A percentile compares a stretch with the other conserved stretches of the same genome.
Conservation (phyloP, 208 protist genomes). For the Jaenimonas drosophilae region DNA sequence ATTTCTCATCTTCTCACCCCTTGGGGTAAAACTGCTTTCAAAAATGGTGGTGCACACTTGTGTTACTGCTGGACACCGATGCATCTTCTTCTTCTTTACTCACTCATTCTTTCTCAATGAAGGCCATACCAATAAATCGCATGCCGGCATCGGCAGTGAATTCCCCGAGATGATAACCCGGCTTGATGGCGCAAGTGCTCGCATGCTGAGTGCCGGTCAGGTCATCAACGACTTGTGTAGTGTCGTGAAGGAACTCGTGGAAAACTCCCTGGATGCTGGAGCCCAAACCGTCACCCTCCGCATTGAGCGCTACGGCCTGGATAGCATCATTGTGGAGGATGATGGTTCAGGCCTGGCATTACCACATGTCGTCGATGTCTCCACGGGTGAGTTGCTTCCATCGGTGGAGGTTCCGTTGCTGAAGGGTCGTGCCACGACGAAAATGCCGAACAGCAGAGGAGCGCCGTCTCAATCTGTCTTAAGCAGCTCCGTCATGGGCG, state of each 20-base stretch:
- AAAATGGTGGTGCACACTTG: too few relatives aligned
- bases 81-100: too few relatives aligned
- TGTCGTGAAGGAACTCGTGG: conserved; percentile 82
- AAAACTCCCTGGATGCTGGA: conserved; percentile 81
- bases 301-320: conserved; percentile 53
- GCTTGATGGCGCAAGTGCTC: conserved; percentile 61
- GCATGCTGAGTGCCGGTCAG: conserved; percentile 72
- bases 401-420: conserved; percentile 46
- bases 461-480: too few relatives aligned
- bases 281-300: conserved; percentile 45
- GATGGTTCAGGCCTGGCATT: conserved; percentile 68
- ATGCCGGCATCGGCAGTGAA: too few relatives aligned
- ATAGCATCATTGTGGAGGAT: conserved; percentile 71
- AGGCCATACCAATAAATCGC: too few relatives aligned
- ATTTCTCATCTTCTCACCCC: too few relatives aligned
- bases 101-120: too few relatives aligned
- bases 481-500: background rate
- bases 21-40: too few relatives aligned
- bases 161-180: too few relatives aligned
- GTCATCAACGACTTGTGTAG: conserved; percentile 74
- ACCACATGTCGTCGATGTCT: conserved; percentile 19
- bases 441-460: too few relatives aligned
- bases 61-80: too few relatives aligned
- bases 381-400: conserved; percentile 10
- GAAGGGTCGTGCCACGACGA: conserved; percentile 51